Evolutionary conservation across 768 basidiomycete genomes (phyloP).

Genomic region (Pleurotus platypus): DNA sequence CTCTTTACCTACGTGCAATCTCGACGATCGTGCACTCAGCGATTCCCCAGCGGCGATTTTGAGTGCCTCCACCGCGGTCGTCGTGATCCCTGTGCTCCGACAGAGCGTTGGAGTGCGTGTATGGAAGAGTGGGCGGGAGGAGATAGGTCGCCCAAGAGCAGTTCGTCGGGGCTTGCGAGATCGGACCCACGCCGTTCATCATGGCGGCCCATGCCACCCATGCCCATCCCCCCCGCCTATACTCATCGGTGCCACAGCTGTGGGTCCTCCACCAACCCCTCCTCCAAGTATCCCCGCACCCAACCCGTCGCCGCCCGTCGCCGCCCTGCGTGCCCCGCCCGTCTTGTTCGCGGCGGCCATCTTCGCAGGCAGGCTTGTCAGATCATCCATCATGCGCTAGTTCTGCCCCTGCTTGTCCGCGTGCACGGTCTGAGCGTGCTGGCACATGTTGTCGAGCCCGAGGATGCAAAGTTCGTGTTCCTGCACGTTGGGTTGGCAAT

Average conservation of each 20-base stretch:
- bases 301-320: neutral
- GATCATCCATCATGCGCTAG: conserved; percentile 88
- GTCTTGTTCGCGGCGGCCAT: conserved; percentile 64
- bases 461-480: too few species aligned
- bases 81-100: too few species aligned
- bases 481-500: too few species aligned
- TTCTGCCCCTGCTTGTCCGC: conserved; percentile 90
- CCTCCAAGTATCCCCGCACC: too few species aligned
- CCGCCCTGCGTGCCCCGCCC: neutral
- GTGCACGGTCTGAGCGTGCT: conserved; percentile 96
- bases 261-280: neutral
- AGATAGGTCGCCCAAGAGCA: too few species aligned
- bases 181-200: neutral
- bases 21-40: too few species aligned
- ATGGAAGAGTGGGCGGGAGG: too few species aligned
- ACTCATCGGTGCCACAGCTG: neutral
- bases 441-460: conserved; percentile 90
- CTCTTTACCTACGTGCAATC: too few species aligned
- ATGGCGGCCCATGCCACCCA: neutral
- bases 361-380: conserved; percentile 76
- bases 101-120: too few species aligned
- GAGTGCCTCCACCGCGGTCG: too few species aligned
- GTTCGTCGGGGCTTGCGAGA: too few species aligned
- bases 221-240: neutral
- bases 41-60: too few species aligned